Conservation (phyloP, 805 yeast genomes). For the Monosporozyma unispora region DNA sequence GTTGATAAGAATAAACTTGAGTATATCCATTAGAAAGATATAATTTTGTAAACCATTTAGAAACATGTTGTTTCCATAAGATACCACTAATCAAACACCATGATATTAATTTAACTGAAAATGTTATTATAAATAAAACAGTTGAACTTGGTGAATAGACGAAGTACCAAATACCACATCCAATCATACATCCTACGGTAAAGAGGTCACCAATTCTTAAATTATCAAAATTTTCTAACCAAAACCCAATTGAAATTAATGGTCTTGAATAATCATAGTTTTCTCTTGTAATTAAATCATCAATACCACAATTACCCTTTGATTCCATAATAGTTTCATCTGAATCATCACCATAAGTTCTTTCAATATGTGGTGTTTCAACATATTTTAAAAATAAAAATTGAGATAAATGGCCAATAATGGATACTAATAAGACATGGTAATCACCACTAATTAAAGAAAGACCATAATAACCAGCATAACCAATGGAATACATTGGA, state of each 20-base stretch:
- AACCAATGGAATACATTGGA: constrained; percentile 88
- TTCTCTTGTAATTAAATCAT: constrained; percentile 31
- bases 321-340: constrained; percentile 32
- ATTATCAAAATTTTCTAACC: constrained; percentile 49
- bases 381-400: constrained; percentile 65
- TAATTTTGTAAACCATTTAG: constrained; percentile 54
- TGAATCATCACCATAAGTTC: constrained; percentile 50
- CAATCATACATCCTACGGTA: constrained; percentile 38
- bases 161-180: constrained; percentile 31
- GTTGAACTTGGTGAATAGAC: constrained; percentile 19
- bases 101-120: constrained; percentile 42
- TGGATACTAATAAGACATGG: constrained; percentile 56
- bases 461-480: constrained; percentile 78
- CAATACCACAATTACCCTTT: constrained; percentile 25
- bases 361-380: constrained; percentile 81
- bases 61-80: constrained; percentile 49
- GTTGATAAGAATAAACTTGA: constrained; percentile 55
- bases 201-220: constrained; percentile 57
- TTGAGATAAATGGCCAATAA: constrained; percentile 68
- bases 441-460: constrained; percentile 70
- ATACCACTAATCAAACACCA: constrained; percentile 42
- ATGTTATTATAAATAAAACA: constrained; percentile 34
- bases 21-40: constrained; percentile 57
- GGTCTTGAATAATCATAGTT: constrained; percentile 43
- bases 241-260: constrained; percentile 39